These are phyloP conservation scores for Pleurotus eryngii DNA, from an alignment of 768 basidiomycete species.

Conservation along the genomic window DNA sequence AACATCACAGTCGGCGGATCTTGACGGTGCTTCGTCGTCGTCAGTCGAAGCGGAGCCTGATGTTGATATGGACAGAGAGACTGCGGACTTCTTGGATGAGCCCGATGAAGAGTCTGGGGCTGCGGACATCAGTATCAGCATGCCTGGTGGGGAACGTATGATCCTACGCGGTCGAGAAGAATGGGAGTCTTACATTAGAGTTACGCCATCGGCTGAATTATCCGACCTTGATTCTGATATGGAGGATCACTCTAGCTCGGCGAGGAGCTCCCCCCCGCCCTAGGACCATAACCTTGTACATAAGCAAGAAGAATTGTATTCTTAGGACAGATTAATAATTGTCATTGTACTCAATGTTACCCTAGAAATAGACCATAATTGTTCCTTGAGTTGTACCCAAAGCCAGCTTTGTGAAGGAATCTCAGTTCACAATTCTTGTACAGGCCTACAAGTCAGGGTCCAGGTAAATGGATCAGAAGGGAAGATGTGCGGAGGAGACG, in stretches of 20 bases:
- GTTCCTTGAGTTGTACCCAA: too few relatives aligned
- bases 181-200: neutral
- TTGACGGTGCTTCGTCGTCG: slow-evolving; percentile 16
- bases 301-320: too few relatives aligned
- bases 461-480: too few relatives aligned
- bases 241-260: too few relatives aligned
- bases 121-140: neutral
- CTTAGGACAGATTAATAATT: neutral
- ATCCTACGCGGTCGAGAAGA: too few relatives aligned
- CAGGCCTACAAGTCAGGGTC: too few relatives aligned
- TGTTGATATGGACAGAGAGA: slow-evolving; percentile 10
- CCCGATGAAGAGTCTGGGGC: neutral
- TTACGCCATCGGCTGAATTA: neutral
- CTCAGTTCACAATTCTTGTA: too few relatives aligned
- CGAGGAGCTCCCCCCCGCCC: too few relatives aligned
- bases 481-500: neutral
- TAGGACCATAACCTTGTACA: too few relatives aligned
- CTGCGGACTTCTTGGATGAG: neutral
- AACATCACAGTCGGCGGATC: neutral
- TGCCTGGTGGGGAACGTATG: neutral
- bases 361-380: too few relatives aligned
- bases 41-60: slow-evolving; percentile 34
- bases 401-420: too few relatives aligned
- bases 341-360: neutral
- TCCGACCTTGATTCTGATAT: neutral